Conservation (phyloP, 2,329 filamentous ascomycete genomes). For the Pseudogymnoascus destructans region DNA sequence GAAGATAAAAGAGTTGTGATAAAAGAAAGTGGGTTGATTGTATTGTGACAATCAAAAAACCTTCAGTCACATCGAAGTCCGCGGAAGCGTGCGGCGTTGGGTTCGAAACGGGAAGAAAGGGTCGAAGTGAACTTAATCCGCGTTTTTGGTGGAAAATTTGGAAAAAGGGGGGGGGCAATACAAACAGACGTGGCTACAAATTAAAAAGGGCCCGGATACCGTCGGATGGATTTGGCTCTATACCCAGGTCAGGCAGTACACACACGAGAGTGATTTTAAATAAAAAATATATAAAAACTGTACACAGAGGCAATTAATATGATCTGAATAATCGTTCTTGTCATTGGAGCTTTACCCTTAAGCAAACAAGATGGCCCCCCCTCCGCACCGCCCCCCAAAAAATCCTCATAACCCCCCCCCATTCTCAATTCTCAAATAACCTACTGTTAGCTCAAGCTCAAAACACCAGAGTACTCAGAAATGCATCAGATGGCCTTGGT, state of each 20-base stretch:
- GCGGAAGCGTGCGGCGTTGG: neutral
- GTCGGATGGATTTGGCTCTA: neutral
- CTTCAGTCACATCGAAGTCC: neutral
- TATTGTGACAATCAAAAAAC: neutral
- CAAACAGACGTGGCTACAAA: neutral
- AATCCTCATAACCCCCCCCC: neutral
- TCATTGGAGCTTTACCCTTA: neutral
- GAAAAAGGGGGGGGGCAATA: neutral
- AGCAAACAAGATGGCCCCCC: neutral
- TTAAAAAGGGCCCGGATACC: neutral
- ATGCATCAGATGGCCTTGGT: conserved; percentile 56
- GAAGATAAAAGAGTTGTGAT: neutral
- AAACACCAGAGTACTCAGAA: too few species aligned
- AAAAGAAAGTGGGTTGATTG: neutral
- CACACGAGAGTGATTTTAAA: neutral
- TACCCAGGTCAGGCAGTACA: neutral
- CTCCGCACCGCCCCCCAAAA: neutral
- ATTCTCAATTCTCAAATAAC: neutral
- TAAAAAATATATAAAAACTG: neutral
- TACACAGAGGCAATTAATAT: neutral
- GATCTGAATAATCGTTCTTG: neutral
- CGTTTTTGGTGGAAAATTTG: neutral
- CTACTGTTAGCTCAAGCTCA: neutral
- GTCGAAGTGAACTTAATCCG: neutral
- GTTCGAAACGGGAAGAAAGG: neutral